Percentiles rank a stretch among this genome's conserved stretches.
Evolutionary conservation across 2,329 filamentous ascomycete genomes (phyloP).

Genomic region (Calonectria pteridis): DNA sequence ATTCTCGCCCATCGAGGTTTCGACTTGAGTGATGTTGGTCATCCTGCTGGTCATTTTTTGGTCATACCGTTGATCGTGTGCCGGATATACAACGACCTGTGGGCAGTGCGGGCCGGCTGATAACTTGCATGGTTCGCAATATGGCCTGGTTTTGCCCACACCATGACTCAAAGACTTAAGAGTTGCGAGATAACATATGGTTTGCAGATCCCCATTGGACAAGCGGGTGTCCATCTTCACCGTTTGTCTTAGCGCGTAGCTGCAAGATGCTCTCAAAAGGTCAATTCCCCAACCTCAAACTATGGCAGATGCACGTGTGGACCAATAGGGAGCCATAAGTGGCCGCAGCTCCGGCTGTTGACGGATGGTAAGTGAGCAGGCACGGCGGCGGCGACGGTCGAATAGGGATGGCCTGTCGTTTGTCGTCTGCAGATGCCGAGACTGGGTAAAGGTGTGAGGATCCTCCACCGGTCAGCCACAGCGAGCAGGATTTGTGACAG

Average conservation of each 20-base stretch:
- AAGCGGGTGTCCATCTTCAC: slow-evolving; percentile 26
- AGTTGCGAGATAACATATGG: slow-evolving; percentile 37
- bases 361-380: slow-evolving; percentile 29
- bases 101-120: slow-evolving; percentile 41
- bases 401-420: slow-evolving; percentile 33
- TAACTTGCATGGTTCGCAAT: slow-evolving; percentile 28
- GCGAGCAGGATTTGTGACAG: slow-evolving; percentile 39
- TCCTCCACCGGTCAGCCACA: slow-evolving; percentile 38
- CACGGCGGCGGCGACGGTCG: slow-evolving; percentile 31
- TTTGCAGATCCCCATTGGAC: slow-evolving; percentile 36
- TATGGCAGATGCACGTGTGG: slow-evolving; percentile 22
- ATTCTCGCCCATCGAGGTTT: slow-evolving; percentile 31
- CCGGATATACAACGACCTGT: slow-evolving; percentile 19
- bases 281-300: slow-evolving; percentile 36
- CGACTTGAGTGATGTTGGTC: slow-evolving; percentile 27
- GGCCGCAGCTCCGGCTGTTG: slow-evolving; percentile 25
- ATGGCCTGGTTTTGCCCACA: slow-evolving; percentile 26
- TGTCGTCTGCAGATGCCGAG: slow-evolving; percentile 27
- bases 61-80: slow-evolving; percentile 33
- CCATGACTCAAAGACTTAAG: slow-evolving; percentile 40
- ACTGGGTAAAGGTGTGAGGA: slow-evolving; percentile 32
- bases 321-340: slow-evolving; percentile 27
- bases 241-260: slow-evolving; percentile 35
- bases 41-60: neutral
- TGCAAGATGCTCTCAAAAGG: slow-evolving; percentile 34